These are phyloP conservation scores for Pseudonectria buxi DNA, from an alignment of 2,329 filamentous ascomycete species.

Conservation along the genomic window DNA sequence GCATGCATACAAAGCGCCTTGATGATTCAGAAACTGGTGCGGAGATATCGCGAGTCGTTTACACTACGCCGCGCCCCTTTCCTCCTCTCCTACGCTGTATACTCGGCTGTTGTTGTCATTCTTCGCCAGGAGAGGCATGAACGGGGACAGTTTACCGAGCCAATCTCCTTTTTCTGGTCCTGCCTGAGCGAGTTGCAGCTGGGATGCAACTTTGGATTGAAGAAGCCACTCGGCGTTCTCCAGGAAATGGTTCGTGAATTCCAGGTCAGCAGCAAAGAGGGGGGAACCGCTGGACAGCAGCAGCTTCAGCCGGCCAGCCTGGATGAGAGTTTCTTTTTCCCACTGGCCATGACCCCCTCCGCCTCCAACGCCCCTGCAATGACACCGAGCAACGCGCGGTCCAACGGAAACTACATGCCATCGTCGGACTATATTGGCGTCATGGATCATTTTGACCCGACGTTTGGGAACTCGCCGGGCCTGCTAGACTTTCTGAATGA, in stretches of 20 bases:
- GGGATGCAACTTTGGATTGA: conserved; percentile 31
- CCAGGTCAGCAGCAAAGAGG: conserved; percentile 24
- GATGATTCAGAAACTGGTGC: conserved; percentile 31
- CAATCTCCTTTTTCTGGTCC: conserved; percentile 31
- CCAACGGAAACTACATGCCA: conserved; percentile 15
- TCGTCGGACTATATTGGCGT: conserved; percentile 14
- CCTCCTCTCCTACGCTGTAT: conserved; percentile 35
- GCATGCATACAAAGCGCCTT: conserved; percentile 25
- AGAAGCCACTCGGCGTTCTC: conserved; percentile 27
- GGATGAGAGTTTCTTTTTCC: conserved; percentile 25
- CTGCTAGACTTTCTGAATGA: conserved; percentile 24
- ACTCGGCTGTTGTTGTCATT: conserved; percentile 28
- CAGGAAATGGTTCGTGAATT: conserved; percentile 28
- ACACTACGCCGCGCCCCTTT: conserved; percentile 34
- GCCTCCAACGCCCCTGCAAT: conserved; percentile 4
- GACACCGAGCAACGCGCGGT: conserved; percentile 5
- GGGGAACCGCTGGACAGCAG: conserved; percentile 12
- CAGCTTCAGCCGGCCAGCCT: conserved; percentile 18
- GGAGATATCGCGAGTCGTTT: conserved; percentile 31
- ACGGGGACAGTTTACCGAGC: conserved; percentile 24
- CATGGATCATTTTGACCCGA: conserved; percentile 19
- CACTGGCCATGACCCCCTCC: conserved; percentile 18
- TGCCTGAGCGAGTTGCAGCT: conserved; percentile 28
- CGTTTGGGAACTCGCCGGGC: conserved; percentile 20
- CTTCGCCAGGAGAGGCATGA: conserved; percentile 25